These are phyloP conservation scores for Sarocladium strictum DNA, from an alignment of 2,329 filamentous ascomycete species.

Conservation along the genomic window DNA sequence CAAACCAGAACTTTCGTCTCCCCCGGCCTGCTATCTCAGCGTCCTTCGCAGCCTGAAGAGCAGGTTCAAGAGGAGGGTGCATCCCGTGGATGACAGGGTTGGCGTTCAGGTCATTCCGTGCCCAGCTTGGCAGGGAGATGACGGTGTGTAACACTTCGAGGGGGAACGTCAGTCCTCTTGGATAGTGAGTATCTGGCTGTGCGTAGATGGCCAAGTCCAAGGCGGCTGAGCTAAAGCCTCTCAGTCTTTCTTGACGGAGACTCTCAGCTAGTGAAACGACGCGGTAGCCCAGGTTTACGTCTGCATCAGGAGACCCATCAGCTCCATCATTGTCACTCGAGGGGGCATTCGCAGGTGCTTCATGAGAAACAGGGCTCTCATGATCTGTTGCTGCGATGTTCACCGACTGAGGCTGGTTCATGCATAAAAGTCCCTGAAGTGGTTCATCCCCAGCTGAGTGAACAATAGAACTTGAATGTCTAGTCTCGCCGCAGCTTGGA, in stretches of 20 bases:
- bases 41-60: slow-evolving; percentile 29
- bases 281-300: not conserved
- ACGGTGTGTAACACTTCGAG: not conserved
- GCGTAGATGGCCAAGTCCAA: slow-evolving; percentile 36
- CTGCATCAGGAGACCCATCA: not conserved
- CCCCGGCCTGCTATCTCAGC: slow-evolving; percentile 43
- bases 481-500: no score
- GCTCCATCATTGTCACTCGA: not conserved
- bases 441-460: no score
- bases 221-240: slow-evolving; percentile 14
- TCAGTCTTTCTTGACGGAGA: not conserved
- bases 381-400: no score
- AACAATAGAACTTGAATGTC: no score
- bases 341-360: no score
- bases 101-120: slow-evolving; percentile 31
- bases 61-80: slow-evolving; percentile 21
- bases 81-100: slow-evolving; percentile 47
- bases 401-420: no score
- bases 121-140: not conserved
- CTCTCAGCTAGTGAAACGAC: not conserved
- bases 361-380: no score
- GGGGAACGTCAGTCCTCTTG: slow-evolving; percentile 7
- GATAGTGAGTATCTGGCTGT: slow-evolving; percentile 17
- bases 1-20: slow-evolving; percentile 44
- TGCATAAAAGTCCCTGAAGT: no score